Conservation (phyloP, 345 rosid genomes). For the Ailanthus altissimus region DNA sequence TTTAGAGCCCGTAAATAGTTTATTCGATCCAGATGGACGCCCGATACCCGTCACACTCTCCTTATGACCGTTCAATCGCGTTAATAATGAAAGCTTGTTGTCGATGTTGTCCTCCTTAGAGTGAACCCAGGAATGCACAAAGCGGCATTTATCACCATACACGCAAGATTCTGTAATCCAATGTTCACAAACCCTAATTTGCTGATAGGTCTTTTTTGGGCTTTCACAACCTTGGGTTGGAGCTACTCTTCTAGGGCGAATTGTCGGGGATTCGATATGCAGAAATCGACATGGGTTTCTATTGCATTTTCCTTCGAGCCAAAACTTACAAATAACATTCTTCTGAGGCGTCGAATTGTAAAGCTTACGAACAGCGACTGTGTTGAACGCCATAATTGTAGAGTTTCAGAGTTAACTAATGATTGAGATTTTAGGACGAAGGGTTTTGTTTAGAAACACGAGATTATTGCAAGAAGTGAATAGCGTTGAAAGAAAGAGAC, state of each 20-base stretch:
- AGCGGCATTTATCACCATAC: neutral
- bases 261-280: neutral
- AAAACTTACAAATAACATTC: neutral
- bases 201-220: neutral
- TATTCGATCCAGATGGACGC: constrained; percentile 19
- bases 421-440: too few species aligned
- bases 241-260: neutral
- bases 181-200: neutral
- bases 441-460: too few species aligned
- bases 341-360: neutral
- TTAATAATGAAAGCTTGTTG: neutral
- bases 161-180: neutral
- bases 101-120: neutral
- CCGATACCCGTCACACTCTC: neutral
- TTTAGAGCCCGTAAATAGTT: constrained; percentile 12
- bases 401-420: too few species aligned
- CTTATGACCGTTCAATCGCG: constrained; percentile 1
- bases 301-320: neutral
- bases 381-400: too few species aligned
- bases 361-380: neutral
- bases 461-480: too few species aligned
- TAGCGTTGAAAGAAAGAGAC: too few species aligned
- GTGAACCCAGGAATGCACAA: neutral
- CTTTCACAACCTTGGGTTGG: neutral
- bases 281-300: constrained; percentile 9